Evolutionary conservation across 345 rosid species (phyloP), one percentile per base, ranked within the genome.

Genomic region (Brassica cretica): DNA sequence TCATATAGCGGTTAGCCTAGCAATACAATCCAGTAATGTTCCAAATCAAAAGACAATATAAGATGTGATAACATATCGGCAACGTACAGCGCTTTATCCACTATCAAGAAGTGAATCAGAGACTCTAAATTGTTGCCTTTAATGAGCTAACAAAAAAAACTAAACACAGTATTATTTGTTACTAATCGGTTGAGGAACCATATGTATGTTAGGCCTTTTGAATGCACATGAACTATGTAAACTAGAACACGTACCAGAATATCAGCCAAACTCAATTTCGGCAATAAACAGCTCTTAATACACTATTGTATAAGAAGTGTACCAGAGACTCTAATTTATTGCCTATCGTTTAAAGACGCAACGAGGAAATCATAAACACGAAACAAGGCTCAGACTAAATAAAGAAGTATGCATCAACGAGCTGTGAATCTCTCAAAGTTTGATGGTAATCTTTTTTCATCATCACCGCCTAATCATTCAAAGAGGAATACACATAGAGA

Each of bases 251-350:
- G 81, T 72, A 78, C 84, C 82, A 88, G 85, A 87, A 90, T 87
- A 86, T 85, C 87, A 73, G 78, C 79, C 77, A 71, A 75, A 60
- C 5, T 76, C 5, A 0, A 8, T 88, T 4, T 90, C 6, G 89
- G 94, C 92, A 90, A 88, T 88, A 89, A 85, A 88, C 80, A 87
- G 95, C 95, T 78, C 94, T 88, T 77, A 77, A 65, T 65, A 72
- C 92, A 81, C 89, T 70, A 90, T 51, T 7, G 41, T 21, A 1
- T n/a, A 49, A 37, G 7, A 15, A 79, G 88, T 82, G 88, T 72
- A 80, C 72, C 86, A 90, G 91, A 81, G 94, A 90, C 94, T 90
- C 92, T 90, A 90, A 86, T 79, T 86, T 84, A 68, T 88, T 90
- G 92, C 94, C 94, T 71, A 71, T 12, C 6, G 18, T 49, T 14